phyloP scores from a whole-genome alignment of 768 basidiomycete genomes.

The Albatrellus ellisii region DNA sequence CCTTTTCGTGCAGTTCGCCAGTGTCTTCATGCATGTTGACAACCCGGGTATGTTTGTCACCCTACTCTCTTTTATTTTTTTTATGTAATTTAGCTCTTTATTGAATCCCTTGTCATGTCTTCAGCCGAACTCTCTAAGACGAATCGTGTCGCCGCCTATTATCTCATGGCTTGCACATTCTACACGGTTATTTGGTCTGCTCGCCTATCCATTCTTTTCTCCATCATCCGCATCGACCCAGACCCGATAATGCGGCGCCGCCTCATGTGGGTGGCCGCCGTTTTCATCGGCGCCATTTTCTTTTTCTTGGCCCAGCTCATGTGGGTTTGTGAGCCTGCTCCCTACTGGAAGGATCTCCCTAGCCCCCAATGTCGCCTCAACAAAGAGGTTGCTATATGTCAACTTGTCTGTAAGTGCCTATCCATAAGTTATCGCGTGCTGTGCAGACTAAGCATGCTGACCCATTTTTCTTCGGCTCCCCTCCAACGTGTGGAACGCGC shows the following conservation, averaged over 20 bases:
- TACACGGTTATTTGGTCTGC: slow-evolving; percentile 21
- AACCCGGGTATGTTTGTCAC: slow-evolving; percentile 8
- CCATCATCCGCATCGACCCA: slow-evolving; percentile 38
- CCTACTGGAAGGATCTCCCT: slow-evolving; percentile 24
- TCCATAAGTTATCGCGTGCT: no score
- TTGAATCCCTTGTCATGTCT: not conserved
- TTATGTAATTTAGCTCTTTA: no score
- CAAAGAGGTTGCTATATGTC: slow-evolving; percentile 35
- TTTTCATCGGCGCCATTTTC: slow-evolving; percentile 21
- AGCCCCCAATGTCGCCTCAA: slow-evolving; percentile 31
- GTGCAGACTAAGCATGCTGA: no score
- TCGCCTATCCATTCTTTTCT: slow-evolving; percentile 40
- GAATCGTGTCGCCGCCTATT: slow-evolving; percentile 17
- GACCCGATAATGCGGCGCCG: slow-evolving; percentile 13
- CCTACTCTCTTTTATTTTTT: not conserved
- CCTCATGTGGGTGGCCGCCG: slow-evolving; percentile 11
- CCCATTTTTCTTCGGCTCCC: no score
- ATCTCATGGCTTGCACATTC: slow-evolving; percentile 18
- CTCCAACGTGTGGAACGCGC: not conserved
- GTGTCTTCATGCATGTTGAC: slow-evolving; percentile 18
- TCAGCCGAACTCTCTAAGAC: slow-evolving; percentile 10
- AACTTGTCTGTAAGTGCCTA: slow-evolving; percentile 33
- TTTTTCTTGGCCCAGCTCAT: slow-evolving; percentile 32
- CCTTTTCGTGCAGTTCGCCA: slow-evolving; percentile 14
- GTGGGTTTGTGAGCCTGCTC: slow-evolving; percentile 28